A percentile compares a stretch with the other conserved stretches of the same genome.
phyloP scores from a whole-genome alignment of 345 rosid species.

The Rhizophora mangle region DNA sequence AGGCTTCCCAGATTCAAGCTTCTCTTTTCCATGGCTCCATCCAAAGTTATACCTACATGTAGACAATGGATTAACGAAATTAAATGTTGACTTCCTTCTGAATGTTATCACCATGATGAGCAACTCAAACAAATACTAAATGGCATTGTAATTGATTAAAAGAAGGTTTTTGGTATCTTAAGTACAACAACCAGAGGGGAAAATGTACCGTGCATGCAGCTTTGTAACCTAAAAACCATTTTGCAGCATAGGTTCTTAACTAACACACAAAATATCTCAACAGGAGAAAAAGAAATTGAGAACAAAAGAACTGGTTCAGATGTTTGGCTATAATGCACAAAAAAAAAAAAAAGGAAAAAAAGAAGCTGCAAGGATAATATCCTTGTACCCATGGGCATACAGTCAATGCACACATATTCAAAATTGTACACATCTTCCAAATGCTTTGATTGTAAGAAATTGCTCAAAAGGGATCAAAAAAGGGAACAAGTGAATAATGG shows the following conservation, averaged over 20 bases:
- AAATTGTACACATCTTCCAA: not conserved
- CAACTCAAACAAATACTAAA: not conserved
- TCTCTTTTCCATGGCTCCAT: conserved; percentile 97
- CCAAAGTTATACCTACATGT: conserved; percentile 78
- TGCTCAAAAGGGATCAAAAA: not conserved
- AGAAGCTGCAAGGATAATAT: no score
- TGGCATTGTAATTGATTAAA: not conserved
- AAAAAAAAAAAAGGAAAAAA: no score
- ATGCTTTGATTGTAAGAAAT: not conserved
- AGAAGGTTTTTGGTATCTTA: not conserved
- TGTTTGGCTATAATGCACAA: no score
- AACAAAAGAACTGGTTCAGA: not conserved
- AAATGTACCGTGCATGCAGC: not conserved
- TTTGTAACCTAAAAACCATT: not conserved
- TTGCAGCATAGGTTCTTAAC: conserved; percentile 1
- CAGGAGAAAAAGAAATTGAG: not conserved
- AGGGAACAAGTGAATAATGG: not conserved
- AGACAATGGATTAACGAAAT: not conserved
- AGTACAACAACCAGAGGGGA: not conserved
- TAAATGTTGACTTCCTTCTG: not conserved
- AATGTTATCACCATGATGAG: conserved; percentile 8
- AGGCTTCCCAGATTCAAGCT: conserved; percentile 87
- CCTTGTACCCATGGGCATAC: no score
- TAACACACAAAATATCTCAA: not conserved
- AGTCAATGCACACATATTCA: no score